phyloP scores from a whole-genome alignment of 345 rosid genomes.

The Carallia pectinifolia region DNA sequence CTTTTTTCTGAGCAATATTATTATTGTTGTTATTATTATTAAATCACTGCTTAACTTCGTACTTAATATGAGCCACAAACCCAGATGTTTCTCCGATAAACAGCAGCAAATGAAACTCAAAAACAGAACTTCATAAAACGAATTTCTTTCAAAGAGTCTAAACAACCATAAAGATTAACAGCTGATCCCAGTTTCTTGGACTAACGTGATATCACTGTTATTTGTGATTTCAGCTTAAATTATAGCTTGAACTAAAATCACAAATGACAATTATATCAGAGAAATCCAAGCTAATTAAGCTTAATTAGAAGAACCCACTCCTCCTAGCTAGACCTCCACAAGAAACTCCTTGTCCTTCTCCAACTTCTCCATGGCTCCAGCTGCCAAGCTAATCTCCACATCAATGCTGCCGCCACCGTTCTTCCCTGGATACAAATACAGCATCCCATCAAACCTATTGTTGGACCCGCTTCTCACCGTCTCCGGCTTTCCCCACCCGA shows the following conservation, averaged over 20 bases:
- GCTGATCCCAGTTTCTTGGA: neutral
- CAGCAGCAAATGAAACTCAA: too few species aligned
- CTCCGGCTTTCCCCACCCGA: conserved; percentile 91
- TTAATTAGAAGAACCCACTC: neutral
- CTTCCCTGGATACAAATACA: conserved; percentile 90
- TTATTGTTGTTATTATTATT: too few species aligned
- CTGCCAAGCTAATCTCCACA: conserved; percentile 76
- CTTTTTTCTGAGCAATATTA: too few species aligned
- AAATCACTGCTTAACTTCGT: too few species aligned
- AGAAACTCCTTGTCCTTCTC: conserved; percentile 64
- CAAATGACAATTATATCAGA: neutral
- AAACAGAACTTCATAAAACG: too few species aligned
- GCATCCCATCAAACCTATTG: conserved; percentile 93
- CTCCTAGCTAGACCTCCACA: conserved; percentile 22
- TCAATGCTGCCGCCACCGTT: conserved; percentile 76
- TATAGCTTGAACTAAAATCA: neutral
- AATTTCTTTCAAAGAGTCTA: too few species aligned
- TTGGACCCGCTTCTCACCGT: conserved; percentile 80
- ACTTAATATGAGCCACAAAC: too few species aligned
- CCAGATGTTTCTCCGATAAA: too few species aligned
- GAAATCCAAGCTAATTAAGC: neutral
- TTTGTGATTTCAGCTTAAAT: neutral
- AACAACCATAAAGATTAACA: too few species aligned
- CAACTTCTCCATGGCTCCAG: conserved; percentile 68
- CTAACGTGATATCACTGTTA: neutral